phyloP scores from a whole-genome alignment of 257 asterid species.

The Capsicum baccatum region DNA sequence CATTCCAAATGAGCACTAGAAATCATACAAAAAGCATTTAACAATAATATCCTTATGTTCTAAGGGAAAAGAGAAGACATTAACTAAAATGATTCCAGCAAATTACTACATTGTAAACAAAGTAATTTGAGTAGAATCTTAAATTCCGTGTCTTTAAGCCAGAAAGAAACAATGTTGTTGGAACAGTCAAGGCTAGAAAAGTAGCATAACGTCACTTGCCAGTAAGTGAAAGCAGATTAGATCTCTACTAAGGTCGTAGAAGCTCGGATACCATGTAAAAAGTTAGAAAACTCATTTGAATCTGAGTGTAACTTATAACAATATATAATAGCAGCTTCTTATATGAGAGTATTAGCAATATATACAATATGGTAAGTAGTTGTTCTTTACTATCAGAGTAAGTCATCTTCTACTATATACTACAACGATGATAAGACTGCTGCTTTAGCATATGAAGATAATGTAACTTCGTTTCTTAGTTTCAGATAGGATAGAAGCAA shows the following conservation, averaged over 20 bases:
- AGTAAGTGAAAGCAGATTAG: conserved; percentile 5
- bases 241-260: not conserved
- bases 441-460: no score
- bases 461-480: no score
- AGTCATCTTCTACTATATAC: not conserved
- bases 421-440: no score
- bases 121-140: not conserved
- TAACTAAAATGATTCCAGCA: conserved; percentile 15
- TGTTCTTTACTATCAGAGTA: not conserved
- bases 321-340: not conserved
- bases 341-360: no score
- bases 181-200: not conserved
- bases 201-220: not conserved
- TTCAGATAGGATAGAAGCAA: no score
- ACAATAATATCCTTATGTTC: not conserved
- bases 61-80: conserved; percentile 5
- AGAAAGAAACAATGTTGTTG: conserved; percentile 7
- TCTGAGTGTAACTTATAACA: not conserved
- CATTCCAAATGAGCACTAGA: conserved; percentile 96
- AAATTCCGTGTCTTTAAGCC: not conserved
- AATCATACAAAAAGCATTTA: conserved; percentile 14
- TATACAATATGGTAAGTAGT: not conserved
- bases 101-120: not conserved
- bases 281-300: not conserved
- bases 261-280: not conserved